Base-by-base conservation (phyloP, 1,139 yeast genomes). In the Kazachstania sp. region DNA sequence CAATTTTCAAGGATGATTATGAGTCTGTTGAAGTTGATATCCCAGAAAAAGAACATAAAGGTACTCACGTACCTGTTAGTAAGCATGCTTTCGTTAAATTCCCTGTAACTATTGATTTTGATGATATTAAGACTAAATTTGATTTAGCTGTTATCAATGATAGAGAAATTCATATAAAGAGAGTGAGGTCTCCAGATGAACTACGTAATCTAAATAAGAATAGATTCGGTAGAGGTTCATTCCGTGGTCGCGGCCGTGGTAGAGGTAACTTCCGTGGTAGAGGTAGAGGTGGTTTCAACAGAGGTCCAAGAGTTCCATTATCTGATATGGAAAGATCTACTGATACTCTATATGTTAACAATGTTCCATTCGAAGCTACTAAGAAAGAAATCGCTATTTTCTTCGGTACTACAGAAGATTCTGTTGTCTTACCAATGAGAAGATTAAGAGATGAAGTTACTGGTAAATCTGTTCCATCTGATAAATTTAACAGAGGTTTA, bases 331-430 rank as follows among this genome's bases (percentile, higher is more conserved):
- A 63, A 49, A 60, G 65, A 53, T 60, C 67, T 26, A 57, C 50
- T 19, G 63, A 64, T 47, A 64, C 68, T 37, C 45, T 64, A 19
- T 64, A 62, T 45, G 61, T 64, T 41, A 64, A 63, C 46, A 64
- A 64, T 51, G 58, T 64, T 30, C 64, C 67, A 37, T 64, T 61
- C 46, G 51, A 54, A 41, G 56, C 65, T n/a, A 63, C 66, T n/a
- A 62, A 58, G 46, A 61, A 54, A 36, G 61, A 59, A 39, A 44
- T 64, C 28, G 67, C 65, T 23, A 57, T 54, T 36, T 61, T 58
- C 45, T 64, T 64, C 42, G 60, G 62, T 32, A 58, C 62, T 34
- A 46, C 45, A 12, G 57, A 53, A 31, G 67, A 62, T 15, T 50
- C 53, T 18, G 52, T 64, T 28, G 61, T 59, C 20, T 48, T 64